Evolutionary conservation across 2,329 filamentous ascomycete genomes (phyloP).

Genomic region (Volutella citrinella): DNA sequence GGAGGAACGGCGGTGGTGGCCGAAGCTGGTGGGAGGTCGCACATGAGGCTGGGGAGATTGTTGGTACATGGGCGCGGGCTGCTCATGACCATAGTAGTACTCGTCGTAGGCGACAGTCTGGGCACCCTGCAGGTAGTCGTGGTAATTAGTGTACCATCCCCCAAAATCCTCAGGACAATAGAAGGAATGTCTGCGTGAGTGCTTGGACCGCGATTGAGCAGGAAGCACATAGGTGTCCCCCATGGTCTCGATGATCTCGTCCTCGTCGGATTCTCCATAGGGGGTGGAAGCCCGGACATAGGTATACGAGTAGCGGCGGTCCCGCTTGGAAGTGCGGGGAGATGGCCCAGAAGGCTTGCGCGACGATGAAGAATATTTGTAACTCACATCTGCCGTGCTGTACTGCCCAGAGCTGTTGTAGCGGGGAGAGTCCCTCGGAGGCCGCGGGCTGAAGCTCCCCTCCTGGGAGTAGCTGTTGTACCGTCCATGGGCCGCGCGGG

Average conservation of each 20-base stretch:
- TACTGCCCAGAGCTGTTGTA: slow-evolving; percentile 62
- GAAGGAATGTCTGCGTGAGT: slow-evolving; percentile 32
- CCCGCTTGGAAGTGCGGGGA: slow-evolving; percentile 39
- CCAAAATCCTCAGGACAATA: slow-evolving; percentile 40
- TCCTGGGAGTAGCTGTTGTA: slow-evolving; percentile 37
- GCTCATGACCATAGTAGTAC: slow-evolving; percentile 35
- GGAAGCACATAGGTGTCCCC: slow-evolving; percentile 53
- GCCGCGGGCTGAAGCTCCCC: slow-evolving; percentile 39
- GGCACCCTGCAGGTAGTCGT: slow-evolving; percentile 51
- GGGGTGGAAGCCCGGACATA: slow-evolving; percentile 57
- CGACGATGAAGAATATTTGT: slow-evolving; percentile 48
- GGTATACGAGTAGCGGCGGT: slow-evolving; percentile 56
- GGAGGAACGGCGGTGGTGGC: slow-evolving; percentile 46
- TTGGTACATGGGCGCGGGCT: slow-evolving; percentile 33
- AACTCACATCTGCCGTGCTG: slow-evolving; percentile 66
- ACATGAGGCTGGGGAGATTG: slow-evolving; percentile 43
- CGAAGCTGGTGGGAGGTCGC: slow-evolving; percentile 37
- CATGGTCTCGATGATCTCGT: slow-evolving; percentile 55
- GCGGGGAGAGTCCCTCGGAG: slow-evolving; percentile 54
- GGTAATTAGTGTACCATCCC: slow-evolving; percentile 58
- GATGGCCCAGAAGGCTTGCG: slow-evolving; percentile 36
- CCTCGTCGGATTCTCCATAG: slow-evolving; percentile 63
- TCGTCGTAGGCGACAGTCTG: slow-evolving; percentile 28
- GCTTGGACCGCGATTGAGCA: slow-evolving; percentile 42
- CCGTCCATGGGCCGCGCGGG: slow-evolving; percentile 42